Evolutionary conservation across 2,329 filamentous ascomycete genomes (phyloP).

Genomic region (Xylaria sp.): DNA sequence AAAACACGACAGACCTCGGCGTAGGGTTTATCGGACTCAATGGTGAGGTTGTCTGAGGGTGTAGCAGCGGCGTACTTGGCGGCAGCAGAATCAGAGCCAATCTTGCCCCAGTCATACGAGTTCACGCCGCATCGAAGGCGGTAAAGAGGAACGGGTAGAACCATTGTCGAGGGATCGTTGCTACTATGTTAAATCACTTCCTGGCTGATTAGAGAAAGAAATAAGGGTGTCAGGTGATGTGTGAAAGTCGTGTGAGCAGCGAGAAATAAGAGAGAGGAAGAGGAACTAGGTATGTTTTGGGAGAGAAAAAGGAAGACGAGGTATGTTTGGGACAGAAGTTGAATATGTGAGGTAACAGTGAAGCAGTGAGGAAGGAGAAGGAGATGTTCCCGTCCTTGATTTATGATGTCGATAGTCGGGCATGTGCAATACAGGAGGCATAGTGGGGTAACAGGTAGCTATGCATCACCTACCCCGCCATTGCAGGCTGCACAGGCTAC

Average conservation of each 20-base stretch:
- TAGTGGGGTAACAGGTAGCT: too few relatives aligned
- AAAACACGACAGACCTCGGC: conserved; percentile 63
- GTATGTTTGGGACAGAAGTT: background rate
- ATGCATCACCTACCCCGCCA: too few relatives aligned
- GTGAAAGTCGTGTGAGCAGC: background rate
- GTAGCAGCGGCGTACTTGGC: conserved; percentile 87
- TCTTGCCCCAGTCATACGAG: conserved; percentile 98
- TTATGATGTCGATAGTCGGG: too few relatives aligned
- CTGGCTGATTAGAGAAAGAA: background rate
- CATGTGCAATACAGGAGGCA: too few relatives aligned
- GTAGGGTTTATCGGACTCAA: conserved; percentile 86
- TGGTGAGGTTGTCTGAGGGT: conserved; percentile 64
- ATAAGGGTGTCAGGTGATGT: background rate
- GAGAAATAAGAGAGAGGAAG: background rate
- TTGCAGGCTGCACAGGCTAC: background rate
- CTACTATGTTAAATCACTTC: background rate
- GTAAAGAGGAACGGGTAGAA: conserved; percentile 72
- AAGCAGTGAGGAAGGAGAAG: too few relatives aligned
- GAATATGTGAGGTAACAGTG: too few relatives aligned
- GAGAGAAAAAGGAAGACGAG: background rate
- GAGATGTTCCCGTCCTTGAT: too few relatives aligned
- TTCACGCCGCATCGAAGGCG: conserved; percentile 89
- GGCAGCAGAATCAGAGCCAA: conserved; percentile 79
- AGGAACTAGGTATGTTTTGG: too few relatives aligned
- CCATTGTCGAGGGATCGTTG: conserved; percentile 20